Percentiles rank a stretch among this genome's conserved stretches.
phyloP scores from a whole-genome alignment of 2,329 filamentous ascomycete genomes.

The Ascochyta clinopodiicola region DNA sequence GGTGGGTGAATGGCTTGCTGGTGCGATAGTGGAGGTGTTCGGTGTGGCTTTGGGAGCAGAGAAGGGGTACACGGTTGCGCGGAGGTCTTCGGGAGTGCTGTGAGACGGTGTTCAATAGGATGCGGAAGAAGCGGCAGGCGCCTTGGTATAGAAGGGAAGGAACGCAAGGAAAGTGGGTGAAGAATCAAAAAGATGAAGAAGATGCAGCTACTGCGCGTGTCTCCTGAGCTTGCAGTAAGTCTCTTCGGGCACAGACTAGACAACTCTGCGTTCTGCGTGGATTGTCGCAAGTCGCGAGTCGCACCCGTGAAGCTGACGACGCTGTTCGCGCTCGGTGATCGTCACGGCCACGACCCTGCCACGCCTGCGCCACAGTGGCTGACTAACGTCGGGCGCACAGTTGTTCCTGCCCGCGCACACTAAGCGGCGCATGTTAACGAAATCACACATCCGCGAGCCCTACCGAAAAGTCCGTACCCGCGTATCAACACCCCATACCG shows the following conservation, averaged over 20 bases:
- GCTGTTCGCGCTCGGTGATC: conserved; percentile 20
- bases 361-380: conserved; percentile 1
- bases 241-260: neutral
- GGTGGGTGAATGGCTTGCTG: neutral
- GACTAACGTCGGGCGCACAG: conserved; percentile 4
- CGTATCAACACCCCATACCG: conserved; percentile 38
- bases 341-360: conserved; percentile 16
- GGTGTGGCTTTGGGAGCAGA: conserved; percentile 6
- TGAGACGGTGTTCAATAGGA: conserved; percentile 5
- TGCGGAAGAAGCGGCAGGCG: conserved; percentile 11
- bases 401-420: conserved; percentile 35
- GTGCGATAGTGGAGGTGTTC: neutral
- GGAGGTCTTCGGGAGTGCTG: conserved; percentile 27
- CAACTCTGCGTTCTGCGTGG: neutral
- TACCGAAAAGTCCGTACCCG: conserved; percentile 28
- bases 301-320: conserved; percentile 10
- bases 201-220: conserved; percentile 9
- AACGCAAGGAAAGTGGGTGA: conserved; percentile 6
- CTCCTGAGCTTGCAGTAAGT: conserved; percentile 7
- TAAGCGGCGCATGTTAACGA: conserved; percentile 26
- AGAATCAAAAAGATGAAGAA: neutral
- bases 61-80: conserved; percentile 3
- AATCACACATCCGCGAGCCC: conserved; percentile 4
- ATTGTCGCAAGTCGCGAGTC: neutral
- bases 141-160: conserved; percentile 2